Evolutionary conservation across 495 filamentous ascomycete species (phyloP).

Genomic region (Neurospora pannonica): DNA sequence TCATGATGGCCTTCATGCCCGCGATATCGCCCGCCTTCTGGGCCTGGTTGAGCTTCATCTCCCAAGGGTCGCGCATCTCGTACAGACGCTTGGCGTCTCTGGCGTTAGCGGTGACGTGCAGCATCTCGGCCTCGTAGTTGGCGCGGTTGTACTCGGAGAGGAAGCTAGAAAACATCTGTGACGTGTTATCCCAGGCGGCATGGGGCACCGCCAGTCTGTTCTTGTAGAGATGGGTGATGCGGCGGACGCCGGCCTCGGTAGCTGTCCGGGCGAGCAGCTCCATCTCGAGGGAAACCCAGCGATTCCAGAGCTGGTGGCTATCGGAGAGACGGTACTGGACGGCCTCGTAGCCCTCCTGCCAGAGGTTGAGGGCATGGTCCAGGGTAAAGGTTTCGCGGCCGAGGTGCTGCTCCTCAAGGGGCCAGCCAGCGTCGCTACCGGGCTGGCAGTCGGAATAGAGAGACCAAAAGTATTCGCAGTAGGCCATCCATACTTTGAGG

Average conservation of each 20-base stretch:
- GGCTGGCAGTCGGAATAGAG: constrained; percentile 59
- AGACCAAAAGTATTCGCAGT: constrained; percentile 77
- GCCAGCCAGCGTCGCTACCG: constrained; percentile 50
- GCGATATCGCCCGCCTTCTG: constrained; percentile 46
- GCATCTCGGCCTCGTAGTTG: constrained; percentile 74
- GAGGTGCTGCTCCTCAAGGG: constrained; percentile 63
- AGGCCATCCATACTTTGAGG: constrained; percentile 76
- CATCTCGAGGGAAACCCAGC: constrained; percentile 55
- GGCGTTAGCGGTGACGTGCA: constrained; percentile 53
- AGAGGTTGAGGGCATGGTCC: constrained; percentile 65
- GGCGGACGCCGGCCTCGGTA: constrained; percentile 48
- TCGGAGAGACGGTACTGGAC: constrained; percentile 76
- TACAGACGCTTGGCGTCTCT: constrained; percentile 61
- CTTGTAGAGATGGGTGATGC: constrained; percentile 60
- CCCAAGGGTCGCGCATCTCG: constrained; percentile 57
- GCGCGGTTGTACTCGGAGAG: constrained; percentile 65
- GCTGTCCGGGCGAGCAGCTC: constrained; percentile 45
- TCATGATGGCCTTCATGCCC: constrained; percentile 48
- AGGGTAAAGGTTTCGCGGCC: constrained; percentile 73
- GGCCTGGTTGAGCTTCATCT: constrained; percentile 56
- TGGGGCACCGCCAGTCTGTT: constrained; percentile 72
- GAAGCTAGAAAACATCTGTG: constrained; percentile 72
- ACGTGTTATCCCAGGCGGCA: constrained; percentile 75
- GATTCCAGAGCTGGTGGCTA: constrained; percentile 84
- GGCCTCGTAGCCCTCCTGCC: constrained; percentile 66